These are phyloP conservation scores for Oidiodendron maius DNA, from an alignment of 495 filamentous ascomycete genomes.

Conservation along the genomic window DNA sequence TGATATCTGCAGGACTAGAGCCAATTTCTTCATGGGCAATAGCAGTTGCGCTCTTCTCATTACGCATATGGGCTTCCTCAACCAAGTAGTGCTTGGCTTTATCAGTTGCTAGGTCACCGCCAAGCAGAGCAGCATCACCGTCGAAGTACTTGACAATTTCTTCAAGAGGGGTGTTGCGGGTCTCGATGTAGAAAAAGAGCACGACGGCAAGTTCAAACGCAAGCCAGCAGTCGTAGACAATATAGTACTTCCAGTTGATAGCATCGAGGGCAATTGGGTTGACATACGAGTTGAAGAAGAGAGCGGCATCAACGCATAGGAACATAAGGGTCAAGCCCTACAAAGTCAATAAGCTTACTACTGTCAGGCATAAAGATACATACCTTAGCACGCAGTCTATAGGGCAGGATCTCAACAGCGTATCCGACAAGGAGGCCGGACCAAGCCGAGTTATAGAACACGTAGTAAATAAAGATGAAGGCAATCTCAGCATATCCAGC, in stretches of 20 bases:
- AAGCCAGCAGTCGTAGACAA: slow-evolving; percentile 58
- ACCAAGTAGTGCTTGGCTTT: too few relatives aligned
- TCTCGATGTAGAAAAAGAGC: slow-evolving; percentile 64
- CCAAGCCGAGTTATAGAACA: slow-evolving; percentile 31
- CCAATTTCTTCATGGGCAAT: too few relatives aligned
- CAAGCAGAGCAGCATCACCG: slow-evolving; percentile 26
- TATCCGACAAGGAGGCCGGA: slow-evolving; percentile 33
- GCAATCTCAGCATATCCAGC: slow-evolving; percentile 20
- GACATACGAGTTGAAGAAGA: slow-evolving; percentile 55
- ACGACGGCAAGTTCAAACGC: slow-evolving; percentile 51
- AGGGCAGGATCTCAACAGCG: slow-evolving; percentile 33
- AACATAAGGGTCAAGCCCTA: too few relatives aligned
- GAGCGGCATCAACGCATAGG: slow-evolving; percentile 53
- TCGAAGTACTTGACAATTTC: slow-evolving; percentile 45
- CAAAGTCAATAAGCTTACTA: too few relatives aligned
- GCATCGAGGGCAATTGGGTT: slow-evolving; percentile 56
- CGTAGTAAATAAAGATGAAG: slow-evolving; percentile 41
- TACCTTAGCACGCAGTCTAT: slow-evolving; percentile 29
- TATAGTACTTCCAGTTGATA: slow-evolving; percentile 56
- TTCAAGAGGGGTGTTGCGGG: slow-evolving; percentile 57
- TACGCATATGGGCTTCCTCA: too few relatives aligned
- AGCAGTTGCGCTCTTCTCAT: too few relatives aligned
- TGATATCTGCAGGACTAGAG: too few relatives aligned
- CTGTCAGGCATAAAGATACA: slow-evolving; percentile 22
- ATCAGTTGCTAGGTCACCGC: too few relatives aligned